These are phyloP conservation scores for Fusarium citri DNA, from an alignment of 2,329 filamentous ascomycete species.

Conservation along the genomic window DNA sequence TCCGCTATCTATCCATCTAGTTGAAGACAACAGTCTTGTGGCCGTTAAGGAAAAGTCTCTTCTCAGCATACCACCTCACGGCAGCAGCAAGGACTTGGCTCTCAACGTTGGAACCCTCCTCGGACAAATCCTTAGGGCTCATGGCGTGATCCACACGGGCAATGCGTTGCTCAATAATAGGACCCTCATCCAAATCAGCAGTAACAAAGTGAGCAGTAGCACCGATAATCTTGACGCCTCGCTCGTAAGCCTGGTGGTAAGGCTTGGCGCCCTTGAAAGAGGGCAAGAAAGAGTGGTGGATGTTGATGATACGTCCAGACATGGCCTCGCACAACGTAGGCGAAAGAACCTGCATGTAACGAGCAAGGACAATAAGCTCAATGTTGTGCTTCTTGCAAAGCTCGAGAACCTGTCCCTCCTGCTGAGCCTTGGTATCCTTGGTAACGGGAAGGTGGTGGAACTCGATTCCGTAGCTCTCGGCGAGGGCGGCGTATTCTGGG, in stretches of 20 bases:
- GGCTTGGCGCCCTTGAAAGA: slow-evolving; percentile 90
- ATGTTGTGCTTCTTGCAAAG: slow-evolving; percentile 76
- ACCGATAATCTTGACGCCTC: slow-evolving; percentile 89
- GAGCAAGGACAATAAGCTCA: slow-evolving; percentile 83
- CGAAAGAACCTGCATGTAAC: slow-evolving; percentile 89
- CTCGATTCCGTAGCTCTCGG: slow-evolving; percentile 78
- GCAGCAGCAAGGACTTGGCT: slow-evolving; percentile 84
- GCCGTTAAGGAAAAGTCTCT: slow-evolving; percentile 80
- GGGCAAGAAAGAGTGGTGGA: slow-evolving; percentile 88
- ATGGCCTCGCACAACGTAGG: slow-evolving; percentile 80
- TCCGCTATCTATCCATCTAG: slow-evolving; percentile 18
- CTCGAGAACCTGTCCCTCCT: slow-evolving; percentile 78
- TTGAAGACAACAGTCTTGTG: slow-evolving; percentile 83
- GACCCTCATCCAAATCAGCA: slow-evolving; percentile 85
- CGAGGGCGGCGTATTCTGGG: slow-evolving; percentile 76
- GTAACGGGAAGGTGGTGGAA: slow-evolving; percentile 86
- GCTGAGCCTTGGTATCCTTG: slow-evolving; percentile 79
- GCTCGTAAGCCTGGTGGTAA: slow-evolving; percentile 88
- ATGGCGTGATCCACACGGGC: slow-evolving; percentile 80
- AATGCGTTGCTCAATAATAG: slow-evolving; percentile 88
- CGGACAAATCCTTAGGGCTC: slow-evolving; percentile 79
- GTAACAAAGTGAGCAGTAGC: slow-evolving; percentile 90
- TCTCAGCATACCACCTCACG: slow-evolving; percentile 86
- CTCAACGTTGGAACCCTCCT: slow-evolving; percentile 86
- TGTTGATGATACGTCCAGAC: slow-evolving; percentile 91